Percentiles rank a stretch among this genome's conserved stretches.
Conservation (phyloP, 2,329 filamentous ascomycete species). For the Tolypocladium ophioglossoides region DNA sequence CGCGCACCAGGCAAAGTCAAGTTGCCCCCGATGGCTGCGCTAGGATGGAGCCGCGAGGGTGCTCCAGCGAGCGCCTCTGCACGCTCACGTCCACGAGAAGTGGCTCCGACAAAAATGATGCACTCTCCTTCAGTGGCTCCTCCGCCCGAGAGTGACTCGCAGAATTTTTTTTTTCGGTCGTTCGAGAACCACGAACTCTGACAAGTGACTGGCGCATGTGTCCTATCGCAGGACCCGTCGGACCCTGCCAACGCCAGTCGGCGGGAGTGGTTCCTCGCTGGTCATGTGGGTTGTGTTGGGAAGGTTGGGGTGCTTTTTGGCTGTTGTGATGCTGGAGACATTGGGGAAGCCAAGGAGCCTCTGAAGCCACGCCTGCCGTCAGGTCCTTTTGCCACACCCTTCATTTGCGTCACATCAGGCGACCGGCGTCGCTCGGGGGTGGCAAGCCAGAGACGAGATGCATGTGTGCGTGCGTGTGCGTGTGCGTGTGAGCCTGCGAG, state of each 20-base stretch:
- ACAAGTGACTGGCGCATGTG: not conserved
- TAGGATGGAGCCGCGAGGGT: not conserved
- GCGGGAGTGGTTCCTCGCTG: not conserved
- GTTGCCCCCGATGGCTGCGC: not conserved
- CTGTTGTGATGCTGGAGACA: not conserved
- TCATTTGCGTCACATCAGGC: constrained; percentile 8
- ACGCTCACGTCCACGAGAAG: not conserved
- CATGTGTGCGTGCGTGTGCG: not conserved
- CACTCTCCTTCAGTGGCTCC: constrained; percentile 1
- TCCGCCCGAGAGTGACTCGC: constrained; percentile 3
- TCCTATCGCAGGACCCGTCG: not conserved
- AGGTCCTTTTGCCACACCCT: not conserved
- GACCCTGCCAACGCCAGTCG: constrained; percentile 1
- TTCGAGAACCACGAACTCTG: constrained; percentile 4
- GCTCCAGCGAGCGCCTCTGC: not conserved
- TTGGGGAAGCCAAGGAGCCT: not conserved
- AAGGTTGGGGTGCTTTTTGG: not conserved
- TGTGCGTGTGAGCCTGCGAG: not conserved
- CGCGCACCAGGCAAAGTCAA: not conserved
- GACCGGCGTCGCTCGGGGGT: constrained; percentile 6
- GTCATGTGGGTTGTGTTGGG: not conserved
- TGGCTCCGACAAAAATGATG: not conserved
- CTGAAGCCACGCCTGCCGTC: not conserved
- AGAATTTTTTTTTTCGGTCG: constrained; percentile 3
- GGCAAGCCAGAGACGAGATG: not conserved